Evolutionary conservation across 768 basidiomycete species (phyloP).

Genomic region (Suillus bovinus): DNA sequence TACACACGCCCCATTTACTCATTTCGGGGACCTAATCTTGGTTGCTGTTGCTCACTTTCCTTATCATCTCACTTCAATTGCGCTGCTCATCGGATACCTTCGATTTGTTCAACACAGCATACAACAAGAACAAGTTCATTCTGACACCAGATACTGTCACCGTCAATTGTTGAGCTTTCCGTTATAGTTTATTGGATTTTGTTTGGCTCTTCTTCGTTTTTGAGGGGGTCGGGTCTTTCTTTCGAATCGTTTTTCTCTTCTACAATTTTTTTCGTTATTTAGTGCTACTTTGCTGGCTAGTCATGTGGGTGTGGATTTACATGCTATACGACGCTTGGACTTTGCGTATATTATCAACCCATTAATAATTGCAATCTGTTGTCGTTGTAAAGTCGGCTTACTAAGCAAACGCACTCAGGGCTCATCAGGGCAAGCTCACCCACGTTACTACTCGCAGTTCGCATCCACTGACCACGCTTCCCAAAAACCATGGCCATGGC

Average conservation of each 20-base stretch:
- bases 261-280: neutral
- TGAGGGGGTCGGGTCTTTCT: neutral
- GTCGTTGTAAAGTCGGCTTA: neutral
- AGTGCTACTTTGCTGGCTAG: conserved; percentile 3
- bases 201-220: neutral
- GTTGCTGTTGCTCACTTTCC: neutral
- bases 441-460: neutral
- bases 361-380: conserved; percentile 1
- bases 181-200: conserved; percentile 1
- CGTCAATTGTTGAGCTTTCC: neutral
- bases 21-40: conserved; percentile 1
- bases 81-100: neutral
- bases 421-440: neutral
- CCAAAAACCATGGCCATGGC: conserved; percentile 42
- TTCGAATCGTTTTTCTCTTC: neutral
- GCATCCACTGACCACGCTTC: conserved; percentile 1
- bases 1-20: neutral
- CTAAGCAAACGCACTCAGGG: neutral
- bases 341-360: conserved; percentile 1
- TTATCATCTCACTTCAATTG: conserved; percentile 3
- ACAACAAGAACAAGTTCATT: neutral
- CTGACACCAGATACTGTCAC: neutral
- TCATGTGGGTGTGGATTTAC: conserved; percentile 4
- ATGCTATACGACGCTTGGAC: conserved; percentile 5
- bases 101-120: neutral